phyloP scores from a whole-genome alignment of 768 basidiomycete genomes.

The Kwoniella shandongensis region DNA sequence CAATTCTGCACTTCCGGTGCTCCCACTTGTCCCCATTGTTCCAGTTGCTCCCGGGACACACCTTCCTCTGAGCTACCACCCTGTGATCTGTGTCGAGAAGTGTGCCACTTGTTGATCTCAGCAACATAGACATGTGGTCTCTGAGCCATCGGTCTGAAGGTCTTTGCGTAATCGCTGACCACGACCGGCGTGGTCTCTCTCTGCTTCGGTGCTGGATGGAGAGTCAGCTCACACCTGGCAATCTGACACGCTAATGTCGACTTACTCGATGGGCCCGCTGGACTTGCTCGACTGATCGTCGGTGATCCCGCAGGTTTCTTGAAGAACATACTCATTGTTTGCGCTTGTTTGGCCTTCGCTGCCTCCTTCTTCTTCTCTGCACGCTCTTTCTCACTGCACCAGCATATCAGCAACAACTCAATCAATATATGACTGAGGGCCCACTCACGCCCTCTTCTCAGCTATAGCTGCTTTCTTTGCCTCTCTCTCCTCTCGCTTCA shows the following conservation, averaged over 20 bases:
- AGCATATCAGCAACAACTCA: no score
- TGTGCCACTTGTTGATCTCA: slow-evolving; percentile 38
- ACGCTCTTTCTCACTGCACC: slow-evolving; percentile 31
- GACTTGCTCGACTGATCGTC: slow-evolving; percentile 22
- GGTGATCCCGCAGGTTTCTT: slow-evolving; percentile 19
- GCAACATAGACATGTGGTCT: slow-evolving; percentile 44
- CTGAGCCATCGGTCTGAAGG: slow-evolving; percentile 36
- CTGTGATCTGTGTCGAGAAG: slow-evolving; percentile 4
- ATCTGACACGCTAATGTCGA: neutral
- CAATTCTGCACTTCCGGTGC: slow-evolving; percentile 5
- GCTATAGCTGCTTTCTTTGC: slow-evolving; percentile 32
- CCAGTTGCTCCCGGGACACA: slow-evolving; percentile 2
- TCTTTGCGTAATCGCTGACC: slow-evolving; percentile 36
- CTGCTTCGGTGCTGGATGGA: slow-evolving; percentile 1
- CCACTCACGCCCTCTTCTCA: slow-evolving; percentile 44
- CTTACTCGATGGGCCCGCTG: slow-evolving; percentile 38
- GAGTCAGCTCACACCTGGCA: neutral
- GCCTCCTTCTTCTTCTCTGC: slow-evolving; percentile 35
- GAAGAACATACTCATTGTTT: slow-evolving; percentile 35
- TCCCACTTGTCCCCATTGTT: neutral
- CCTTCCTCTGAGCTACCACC: neutral
- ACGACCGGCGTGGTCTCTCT: slow-evolving; percentile 7
- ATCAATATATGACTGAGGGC: no score
- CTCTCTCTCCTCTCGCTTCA: slow-evolving; percentile 42
- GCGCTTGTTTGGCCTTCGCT: slow-evolving; percentile 32